Evolutionary conservation across 2,329 filamentous ascomycete species (phyloP).

Genomic region (Fusarium sulawesiense): DNA sequence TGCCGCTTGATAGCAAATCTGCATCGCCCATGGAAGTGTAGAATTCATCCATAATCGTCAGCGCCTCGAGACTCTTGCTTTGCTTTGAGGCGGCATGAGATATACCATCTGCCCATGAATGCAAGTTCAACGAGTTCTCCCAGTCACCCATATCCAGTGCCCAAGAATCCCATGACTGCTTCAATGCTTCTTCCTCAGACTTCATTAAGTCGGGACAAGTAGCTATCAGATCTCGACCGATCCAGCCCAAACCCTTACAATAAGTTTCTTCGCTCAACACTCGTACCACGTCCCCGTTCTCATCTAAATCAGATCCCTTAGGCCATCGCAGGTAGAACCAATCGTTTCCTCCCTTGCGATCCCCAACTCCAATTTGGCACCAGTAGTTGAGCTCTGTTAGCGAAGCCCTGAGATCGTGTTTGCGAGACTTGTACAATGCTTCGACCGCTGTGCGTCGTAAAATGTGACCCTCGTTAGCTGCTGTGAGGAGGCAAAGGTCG

Average conservation of each 20-base stretch:
- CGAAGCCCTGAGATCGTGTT: constrained; percentile 80
- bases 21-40: constrained; percentile 72
- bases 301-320: constrained; percentile 74
- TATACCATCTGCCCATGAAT: constrained; percentile 52
- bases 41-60: constrained; percentile 66
- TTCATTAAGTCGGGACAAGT: constrained; percentile 52
- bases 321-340: constrained; percentile 90
- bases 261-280: constrained; percentile 88
- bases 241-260: constrained; percentile 78
- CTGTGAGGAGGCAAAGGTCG: constrained; percentile 84
- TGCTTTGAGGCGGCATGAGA: constrained; percentile 18
- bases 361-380: constrained; percentile 96
- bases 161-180: constrained; percentile 76
- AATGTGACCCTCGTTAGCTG: constrained; percentile 89
- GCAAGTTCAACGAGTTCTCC: constrained; percentile 56
- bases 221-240: constrained; percentile 70
- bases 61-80: constrained; percentile 48
- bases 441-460: constrained; percentile 74
- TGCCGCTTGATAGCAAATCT: constrained; percentile 68
- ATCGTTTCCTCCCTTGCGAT: constrained; percentile 85
- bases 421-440: constrained; percentile 75
- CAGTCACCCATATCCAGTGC: constrained; percentile 71
- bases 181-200: constrained; percentile 71
- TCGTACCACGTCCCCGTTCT: constrained; percentile 74
- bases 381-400: constrained; percentile 91